A percentile compares a stretch with the other conserved stretches of the same genome.
Conservation (phyloP, 169 alveolate species). For the Cryptosporidium andersoni region DNA sequence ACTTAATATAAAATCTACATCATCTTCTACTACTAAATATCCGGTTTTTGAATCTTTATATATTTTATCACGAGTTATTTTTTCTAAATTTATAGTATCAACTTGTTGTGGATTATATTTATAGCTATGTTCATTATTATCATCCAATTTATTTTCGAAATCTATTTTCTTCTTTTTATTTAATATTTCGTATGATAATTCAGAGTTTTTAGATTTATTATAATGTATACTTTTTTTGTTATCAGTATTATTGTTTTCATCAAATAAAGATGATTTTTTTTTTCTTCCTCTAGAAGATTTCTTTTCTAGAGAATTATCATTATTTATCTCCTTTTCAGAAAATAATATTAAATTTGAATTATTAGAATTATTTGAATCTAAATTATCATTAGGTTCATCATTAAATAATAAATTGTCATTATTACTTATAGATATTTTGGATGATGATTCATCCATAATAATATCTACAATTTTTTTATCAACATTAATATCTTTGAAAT, state of each 20-base stretch:
- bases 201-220: too few species aligned
- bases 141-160: neutral
- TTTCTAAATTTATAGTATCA: constrained; percentile 8
- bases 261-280: constrained; percentile 3
- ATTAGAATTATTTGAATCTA: too few species aligned
- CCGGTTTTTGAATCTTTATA: constrained; percentile 52
- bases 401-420: neutral
- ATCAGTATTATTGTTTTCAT: neutral
- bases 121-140: neutral
- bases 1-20: constrained; percentile 31
- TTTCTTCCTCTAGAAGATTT: neutral
- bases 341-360: too few species aligned
- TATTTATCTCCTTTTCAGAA: too few species aligned
- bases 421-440: neutral
- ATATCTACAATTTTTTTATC: neutral
- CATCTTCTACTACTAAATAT: constrained; percentile 52
- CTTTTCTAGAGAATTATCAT: too few species aligned
- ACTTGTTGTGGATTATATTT: constrained; percentile 52
- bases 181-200: too few species aligned
- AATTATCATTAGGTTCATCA: too few species aligned
- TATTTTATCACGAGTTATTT: constrained; percentile 30
- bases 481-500: neutral
- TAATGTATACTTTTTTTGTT: neutral
- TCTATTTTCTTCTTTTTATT: neutral
- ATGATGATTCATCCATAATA: neutral